Conservation (phyloP, 2,329 filamentous ascomycete species). For the Diplodia intermedia region DNA sequence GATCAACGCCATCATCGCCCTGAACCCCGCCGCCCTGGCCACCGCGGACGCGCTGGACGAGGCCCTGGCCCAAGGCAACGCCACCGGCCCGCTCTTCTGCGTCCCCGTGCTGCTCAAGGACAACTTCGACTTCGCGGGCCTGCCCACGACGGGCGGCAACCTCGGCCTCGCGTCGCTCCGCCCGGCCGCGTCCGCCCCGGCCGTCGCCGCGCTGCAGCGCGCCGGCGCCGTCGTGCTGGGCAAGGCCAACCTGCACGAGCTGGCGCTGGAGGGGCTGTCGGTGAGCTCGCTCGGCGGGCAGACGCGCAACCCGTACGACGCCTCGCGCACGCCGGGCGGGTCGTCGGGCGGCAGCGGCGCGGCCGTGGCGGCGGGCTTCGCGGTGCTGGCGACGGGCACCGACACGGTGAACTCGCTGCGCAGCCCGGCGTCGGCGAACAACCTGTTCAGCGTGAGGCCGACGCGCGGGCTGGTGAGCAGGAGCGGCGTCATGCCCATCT, state of each 20-base stretch:
- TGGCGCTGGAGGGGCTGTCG: constrained; percentile 68
- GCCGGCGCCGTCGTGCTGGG: constrained; percentile 64
- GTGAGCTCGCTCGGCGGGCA: constrained; percentile 70
- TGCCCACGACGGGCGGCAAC: constrained; percentile 65
- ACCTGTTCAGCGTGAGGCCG: constrained; percentile 65
- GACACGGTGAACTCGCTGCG: constrained; percentile 69
- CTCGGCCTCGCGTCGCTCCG: constrained; percentile 57
- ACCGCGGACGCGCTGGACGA: constrained; percentile 60
- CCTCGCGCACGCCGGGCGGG: constrained; percentile 68
- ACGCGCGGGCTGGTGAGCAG: constrained; percentile 61
- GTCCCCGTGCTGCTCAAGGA: constrained; percentile 70
- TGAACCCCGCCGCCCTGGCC: constrained; percentile 58
- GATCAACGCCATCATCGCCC: constrained; percentile 64
- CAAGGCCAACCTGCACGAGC: constrained; percentile 67
- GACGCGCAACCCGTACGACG: constrained; percentile 71
- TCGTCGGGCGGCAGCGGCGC: constrained; percentile 69
- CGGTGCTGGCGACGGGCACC: constrained; percentile 64
- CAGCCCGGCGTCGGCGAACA: constrained; percentile 67
- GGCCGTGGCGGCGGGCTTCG: constrained; percentile 64
- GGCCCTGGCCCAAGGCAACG: constrained; percentile 56
- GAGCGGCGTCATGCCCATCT: constrained; percentile 62
- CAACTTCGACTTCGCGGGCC: constrained; percentile 64
- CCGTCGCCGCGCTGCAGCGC: constrained; percentile 56
- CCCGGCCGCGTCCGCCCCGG: constrained; percentile 58
- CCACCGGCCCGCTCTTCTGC: constrained; percentile 63